Base-by-base conservation (phyloP, 1,284 basidiomycete species). In the Boletus hoseneyae region DNA sequence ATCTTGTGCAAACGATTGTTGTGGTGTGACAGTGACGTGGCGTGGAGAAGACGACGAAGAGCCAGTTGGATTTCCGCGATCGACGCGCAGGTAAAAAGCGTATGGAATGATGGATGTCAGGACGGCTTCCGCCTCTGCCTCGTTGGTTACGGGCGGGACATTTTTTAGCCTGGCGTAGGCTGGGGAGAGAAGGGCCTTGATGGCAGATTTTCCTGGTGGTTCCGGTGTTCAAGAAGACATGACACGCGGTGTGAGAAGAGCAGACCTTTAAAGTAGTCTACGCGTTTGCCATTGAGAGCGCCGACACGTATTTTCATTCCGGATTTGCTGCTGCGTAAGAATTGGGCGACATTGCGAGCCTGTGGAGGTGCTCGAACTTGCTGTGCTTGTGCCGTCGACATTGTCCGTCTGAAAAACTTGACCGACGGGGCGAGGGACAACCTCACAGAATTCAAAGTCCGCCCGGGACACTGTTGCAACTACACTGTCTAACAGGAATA, bases 231-330 rank as follows among this genome's bases (percentile, higher is more conserved):
- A 34, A 35, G 30, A 33, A 8, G 38, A 32, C 12, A 6, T 44
- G 27, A 33, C 32, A 48, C 2, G 6, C 23, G 23, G 23, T 25
- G 0, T 0, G 15, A 3, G 6, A 35, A 13, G 27, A 34, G 25
- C 35, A 27, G 4, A 73, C 93, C 96, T 77, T 96, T 98, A 77
- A 99, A 99, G 74, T 98, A 98, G 70, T 98, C 96, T 50, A 95
- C 78, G 42, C 96, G 86, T 70, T 97, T 97, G 34, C 96, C 97
- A 61, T 93, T 93, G 63, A 98, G 73, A 7, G 94, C 86, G 34
- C 96, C 96, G 4, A 90, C 85, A 56, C 91, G 81, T 50, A 87
- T 83, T 76, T 97, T 97, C 63, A 97, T 85, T 12, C 92, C 92
- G 25, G 93, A 79, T 63, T 84, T 87, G 58, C 87, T 86, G 58